Evolutionary conservation across 805 yeast genomes (phyloP), one percentile per base, ranked within the genome.

Genomic region (Metschnikowia gelsemii): DNA sequence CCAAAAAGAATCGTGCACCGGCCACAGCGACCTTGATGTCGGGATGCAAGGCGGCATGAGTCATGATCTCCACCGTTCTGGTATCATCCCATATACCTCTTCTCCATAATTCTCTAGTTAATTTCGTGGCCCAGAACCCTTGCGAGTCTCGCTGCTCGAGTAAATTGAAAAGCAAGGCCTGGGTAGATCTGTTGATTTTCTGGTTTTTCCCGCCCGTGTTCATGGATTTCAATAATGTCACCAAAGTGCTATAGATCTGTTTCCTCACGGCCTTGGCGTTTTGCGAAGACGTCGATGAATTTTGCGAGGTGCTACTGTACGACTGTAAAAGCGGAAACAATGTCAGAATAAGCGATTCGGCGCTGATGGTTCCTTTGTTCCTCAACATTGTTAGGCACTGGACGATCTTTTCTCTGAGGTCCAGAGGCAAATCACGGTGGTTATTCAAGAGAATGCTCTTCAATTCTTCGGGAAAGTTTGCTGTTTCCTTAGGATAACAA

Each of bases 21-120:
- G 97, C 85, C 40, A 84, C 70, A 5, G 95, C 84, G 35, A 93
- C 93, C 65, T 93, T 93, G 12, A 74, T 70, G 55, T 93, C 96
- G 12, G 84, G 82, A 57, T 89, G 96, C 47, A 87, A 65, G 2
- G 97, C 88, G 1, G 98, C 97, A 55, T 88, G 93, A 1, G 95
- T 84, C 98, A 93, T 90, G 57, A 93, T 80, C 64, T 93, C 99
- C n/a, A 93, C 96, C 0, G 98, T 84, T 56, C 97, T 75, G 0
- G 96, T 78, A 62, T 93, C 99, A 62, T 89, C 97, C 99, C 99
- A 93, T 44, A 93, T 86, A 58, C 96, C 96, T 60, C 98, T 78
- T 70, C 96, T 79, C 99, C 99, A 93, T 38, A 93, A 70, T 63
- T 93, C 98, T 59, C 98, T 78, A 4, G 97, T 89, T 43, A 93